phyloP scores from a whole-genome alignment of 257 asterid genomes.

The Przewalskia tangutica region DNA sequence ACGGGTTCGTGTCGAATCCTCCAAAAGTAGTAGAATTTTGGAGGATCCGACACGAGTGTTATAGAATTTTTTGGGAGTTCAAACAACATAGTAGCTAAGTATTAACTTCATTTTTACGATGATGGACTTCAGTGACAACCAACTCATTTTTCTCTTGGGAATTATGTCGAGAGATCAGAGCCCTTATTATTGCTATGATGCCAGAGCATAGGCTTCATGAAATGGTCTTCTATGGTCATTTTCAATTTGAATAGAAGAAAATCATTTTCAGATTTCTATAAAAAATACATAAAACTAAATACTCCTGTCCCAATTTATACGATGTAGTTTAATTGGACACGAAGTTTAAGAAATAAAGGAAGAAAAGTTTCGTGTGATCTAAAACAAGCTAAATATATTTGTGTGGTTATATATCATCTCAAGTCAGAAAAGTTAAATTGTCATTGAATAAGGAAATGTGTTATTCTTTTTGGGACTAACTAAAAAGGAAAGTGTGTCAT shows the following conservation, averaged over 20 bases:
- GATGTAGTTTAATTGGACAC: too few species aligned
- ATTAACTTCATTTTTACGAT: not conserved
- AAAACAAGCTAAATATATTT: too few species aligned
- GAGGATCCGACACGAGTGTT: not conserved
- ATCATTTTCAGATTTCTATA: not conserved
- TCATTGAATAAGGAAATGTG: too few species aligned
- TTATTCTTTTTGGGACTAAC: too few species aligned
- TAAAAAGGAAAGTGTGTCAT: too few species aligned
- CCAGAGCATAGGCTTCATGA: not conserved
- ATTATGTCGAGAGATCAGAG: not conserved
- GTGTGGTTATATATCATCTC: too few species aligned
- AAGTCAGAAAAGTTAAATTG: too few species aligned
- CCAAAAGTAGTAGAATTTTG: not conserved
- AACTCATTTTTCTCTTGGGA: not conserved
- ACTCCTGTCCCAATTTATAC: too few species aligned
- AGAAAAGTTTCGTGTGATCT: too few species aligned
- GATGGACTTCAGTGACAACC: not conserved
- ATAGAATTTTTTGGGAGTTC: not conserved
- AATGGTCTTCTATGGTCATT: not conserved
- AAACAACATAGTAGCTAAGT: not conserved
- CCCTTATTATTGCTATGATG: not conserved
- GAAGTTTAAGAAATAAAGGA: too few species aligned
- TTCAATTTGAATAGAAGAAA: not conserved
- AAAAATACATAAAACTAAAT: not conserved
- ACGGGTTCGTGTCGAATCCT: not conserved